Evolutionary conservation across 1,284 basidiomycete species (phyloP).

Genomic region (Apiotrichum gamsii): DNA sequence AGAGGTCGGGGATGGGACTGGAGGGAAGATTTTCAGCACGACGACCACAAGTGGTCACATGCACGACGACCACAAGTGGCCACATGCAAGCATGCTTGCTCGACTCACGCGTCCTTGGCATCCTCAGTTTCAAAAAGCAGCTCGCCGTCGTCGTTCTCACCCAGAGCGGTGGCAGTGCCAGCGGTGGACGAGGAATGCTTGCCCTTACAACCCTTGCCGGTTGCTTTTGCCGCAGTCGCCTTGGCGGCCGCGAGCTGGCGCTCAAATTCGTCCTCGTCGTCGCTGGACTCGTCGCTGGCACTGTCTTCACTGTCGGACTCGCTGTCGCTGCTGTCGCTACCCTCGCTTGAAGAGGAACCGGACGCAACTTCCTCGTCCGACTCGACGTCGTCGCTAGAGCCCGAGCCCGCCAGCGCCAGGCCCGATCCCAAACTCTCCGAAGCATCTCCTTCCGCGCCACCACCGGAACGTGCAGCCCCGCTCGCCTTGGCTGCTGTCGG

Average conservation of each 20-base stretch:
- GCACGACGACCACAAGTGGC: no score
- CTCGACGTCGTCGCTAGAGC: background rate
- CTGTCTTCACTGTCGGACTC: conserved; percentile 1
- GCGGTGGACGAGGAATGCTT: background rate
- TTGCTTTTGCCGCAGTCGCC: conserved; percentile 38
- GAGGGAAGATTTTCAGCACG: conserved; percentile 8
- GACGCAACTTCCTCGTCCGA: background rate
- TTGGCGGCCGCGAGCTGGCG: conserved; percentile 58
- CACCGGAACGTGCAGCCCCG: no score
- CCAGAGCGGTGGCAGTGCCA: conserved; percentile 10
- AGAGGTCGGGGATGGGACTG: conserved; percentile 52
- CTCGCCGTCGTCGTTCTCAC: conserved; percentile 40
- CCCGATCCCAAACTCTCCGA: no score
- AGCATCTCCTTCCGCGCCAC: background rate
- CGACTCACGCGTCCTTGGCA: conserved; percentile 41
- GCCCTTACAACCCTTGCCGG: background rate
- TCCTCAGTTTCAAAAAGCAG: conserved; percentile 38
- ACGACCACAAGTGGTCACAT: no score
- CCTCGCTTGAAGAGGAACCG: background rate
- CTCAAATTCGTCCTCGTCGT: conserved; percentile 55
- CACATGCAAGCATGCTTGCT: no score
- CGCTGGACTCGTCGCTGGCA: conserved; percentile 11
- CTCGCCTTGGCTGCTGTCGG: no score
- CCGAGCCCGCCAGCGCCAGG: background rate
- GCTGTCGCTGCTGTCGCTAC: conserved; percentile 1